These are phyloP conservation scores for Diphasiastrum complanatum DNA, from an alignment of 83 land plant species.

Conservation along the genomic window DNA sequence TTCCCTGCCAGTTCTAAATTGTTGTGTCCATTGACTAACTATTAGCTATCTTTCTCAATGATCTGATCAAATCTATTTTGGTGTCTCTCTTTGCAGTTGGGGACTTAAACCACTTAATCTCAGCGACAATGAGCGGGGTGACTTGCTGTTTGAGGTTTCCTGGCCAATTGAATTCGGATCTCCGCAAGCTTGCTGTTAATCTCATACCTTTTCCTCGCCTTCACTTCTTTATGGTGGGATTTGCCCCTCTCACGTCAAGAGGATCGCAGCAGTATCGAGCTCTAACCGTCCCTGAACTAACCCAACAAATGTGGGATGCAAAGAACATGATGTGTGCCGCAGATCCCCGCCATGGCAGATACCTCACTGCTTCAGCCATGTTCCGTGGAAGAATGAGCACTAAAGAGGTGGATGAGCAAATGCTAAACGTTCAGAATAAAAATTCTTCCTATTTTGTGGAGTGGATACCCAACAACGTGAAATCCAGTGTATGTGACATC, in stretches of 20 bases:
- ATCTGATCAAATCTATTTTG: no score
- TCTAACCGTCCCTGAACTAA: conserved; percentile 19
- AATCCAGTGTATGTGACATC: neutral
- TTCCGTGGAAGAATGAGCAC: conserved; percentile 25
- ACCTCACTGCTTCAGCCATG: conserved; percentile 24
- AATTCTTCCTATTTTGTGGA: conserved; percentile 7
- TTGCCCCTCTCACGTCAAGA: conserved; percentile 21
- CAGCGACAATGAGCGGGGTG: conserved; percentile 23
- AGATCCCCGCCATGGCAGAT: conserved; percentile 23
- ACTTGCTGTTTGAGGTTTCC: conserved; percentile 23
- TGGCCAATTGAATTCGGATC: conserved; percentile 17
- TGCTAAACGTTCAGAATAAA: conserved; percentile 4
- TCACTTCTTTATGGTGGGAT: conserved; percentile 27
- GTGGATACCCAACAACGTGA: conserved; percentile 18
- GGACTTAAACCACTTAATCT: conserved; percentile 20
- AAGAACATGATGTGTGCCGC: conserved; percentile 25
- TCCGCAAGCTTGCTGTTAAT: no score
- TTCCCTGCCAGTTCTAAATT: neutral
- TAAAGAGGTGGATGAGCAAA: conserved; percentile 21
- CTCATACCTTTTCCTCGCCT: conserved; percentile 20
- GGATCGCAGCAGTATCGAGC: conserved; percentile 27
- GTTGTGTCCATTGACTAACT: no score
- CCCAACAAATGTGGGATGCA: conserved; percentile 16
- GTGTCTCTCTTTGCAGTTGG: conserved; percentile 19
- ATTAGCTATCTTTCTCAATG: neutral